Conservation (phyloP, 2,329 filamentous ascomycete species). For the Alternaria panax region DNA sequence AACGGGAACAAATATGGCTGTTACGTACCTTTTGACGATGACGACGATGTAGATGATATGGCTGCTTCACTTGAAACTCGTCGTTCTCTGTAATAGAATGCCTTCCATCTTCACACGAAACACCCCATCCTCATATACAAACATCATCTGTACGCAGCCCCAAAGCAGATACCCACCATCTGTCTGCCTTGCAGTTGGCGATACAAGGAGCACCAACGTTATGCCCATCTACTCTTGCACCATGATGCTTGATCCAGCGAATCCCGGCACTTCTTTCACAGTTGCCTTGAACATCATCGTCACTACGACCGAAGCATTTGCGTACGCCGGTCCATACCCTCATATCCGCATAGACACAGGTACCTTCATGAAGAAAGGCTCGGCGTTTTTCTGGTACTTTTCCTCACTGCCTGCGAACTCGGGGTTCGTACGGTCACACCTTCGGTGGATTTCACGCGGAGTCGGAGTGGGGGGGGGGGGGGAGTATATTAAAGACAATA, state of each 20-base stretch:
- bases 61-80: not conserved
- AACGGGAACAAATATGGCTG: not conserved
- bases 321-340: not conserved
- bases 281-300: not conserved
- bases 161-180: not conserved
- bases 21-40: not conserved
- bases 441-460: not conserved
- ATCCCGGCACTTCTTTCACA: not conserved
- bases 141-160: not conserved
- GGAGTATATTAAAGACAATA: not conserved
- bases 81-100: not conserved
- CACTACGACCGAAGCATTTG: not conserved
- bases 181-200: not conserved
- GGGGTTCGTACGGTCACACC: not conserved
- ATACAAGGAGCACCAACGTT: not conserved
- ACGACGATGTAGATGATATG: not conserved
- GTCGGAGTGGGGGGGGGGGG: not conserved
- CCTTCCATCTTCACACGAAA: not conserved
- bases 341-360: not conserved
- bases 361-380: not conserved
- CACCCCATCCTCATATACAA: not conserved
- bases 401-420: not conserved
- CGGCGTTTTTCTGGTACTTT: not conserved
- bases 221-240: not conserved
- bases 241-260: not conserved